Conservation (phyloP, 345 rosid genomes). For the Hibiscus tridactylites region DNA sequence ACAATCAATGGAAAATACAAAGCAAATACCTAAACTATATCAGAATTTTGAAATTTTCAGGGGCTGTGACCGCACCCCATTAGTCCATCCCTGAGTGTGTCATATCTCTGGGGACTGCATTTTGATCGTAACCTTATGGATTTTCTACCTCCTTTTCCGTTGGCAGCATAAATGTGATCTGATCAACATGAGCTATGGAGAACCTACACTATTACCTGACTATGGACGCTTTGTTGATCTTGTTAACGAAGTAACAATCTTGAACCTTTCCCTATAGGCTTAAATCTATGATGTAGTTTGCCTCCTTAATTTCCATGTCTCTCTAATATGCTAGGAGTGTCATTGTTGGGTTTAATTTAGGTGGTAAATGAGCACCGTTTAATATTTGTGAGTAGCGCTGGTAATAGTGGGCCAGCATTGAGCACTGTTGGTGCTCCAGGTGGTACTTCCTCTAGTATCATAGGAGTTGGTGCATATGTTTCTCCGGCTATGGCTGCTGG, state of each 20-base stretch:
- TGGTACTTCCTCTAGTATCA: slow-evolving; percentile 90
- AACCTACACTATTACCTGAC: slow-evolving; percentile 73
- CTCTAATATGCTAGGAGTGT: slow-evolving; percentile 11
- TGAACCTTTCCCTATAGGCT: slow-evolving; percentile 12
- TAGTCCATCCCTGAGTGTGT: no score
- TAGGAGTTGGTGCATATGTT: slow-evolving; percentile 95
- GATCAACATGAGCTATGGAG: slow-evolving; percentile 99
- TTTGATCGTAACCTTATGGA: neutral
- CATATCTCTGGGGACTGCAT: neutral
- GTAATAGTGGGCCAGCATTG: slow-evolving; percentile 96
- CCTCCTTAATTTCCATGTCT: slow-evolving; percentile 4
- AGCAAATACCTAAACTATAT: no score
- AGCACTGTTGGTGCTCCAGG: slow-evolving; percentile 99
- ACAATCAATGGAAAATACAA: no score
- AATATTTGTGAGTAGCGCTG: slow-evolving; percentile 95
- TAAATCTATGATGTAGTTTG: neutral
- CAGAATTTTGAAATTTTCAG: no score
- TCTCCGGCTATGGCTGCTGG: slow-evolving; percentile 99
- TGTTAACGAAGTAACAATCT: slow-evolving; percentile 67
- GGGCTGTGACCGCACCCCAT: no score
- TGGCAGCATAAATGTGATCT: slow-evolving; percentile 95
- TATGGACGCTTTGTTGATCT: slow-evolving; percentile 97
- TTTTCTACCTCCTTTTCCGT: neutral
- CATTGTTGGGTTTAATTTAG: slow-evolving; percentile 32
- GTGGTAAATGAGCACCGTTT: slow-evolving; percentile 82